phyloP scores from a whole-genome alignment of 2,329 filamentous ascomycete species.

The Neopestalotiopsis rosae region DNA sequence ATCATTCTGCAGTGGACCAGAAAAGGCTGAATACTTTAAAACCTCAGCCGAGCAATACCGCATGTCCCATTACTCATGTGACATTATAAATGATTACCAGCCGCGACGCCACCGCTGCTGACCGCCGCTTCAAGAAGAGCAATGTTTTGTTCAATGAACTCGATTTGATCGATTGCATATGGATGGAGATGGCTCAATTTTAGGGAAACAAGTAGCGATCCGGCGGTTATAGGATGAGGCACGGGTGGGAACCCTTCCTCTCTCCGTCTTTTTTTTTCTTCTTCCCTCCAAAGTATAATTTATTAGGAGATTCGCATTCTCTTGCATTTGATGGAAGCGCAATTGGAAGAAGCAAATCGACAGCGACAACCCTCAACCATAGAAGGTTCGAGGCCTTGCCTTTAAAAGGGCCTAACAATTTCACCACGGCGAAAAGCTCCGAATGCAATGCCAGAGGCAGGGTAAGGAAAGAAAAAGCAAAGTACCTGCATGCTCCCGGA shows the following conservation, averaged over 20 bases:
- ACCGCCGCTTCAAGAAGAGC: background rate
- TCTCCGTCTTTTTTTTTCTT: background rate
- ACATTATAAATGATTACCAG: background rate
- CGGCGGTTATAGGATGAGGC: background rate
- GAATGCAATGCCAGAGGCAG: background rate
- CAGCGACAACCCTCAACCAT: background rate
- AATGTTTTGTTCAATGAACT: background rate
- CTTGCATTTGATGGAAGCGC: background rate
- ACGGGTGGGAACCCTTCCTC: background rate
- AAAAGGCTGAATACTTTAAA: background rate
- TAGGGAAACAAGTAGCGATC: too few relatives aligned
- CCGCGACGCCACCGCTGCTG: background rate
- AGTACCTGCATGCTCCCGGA: too few relatives aligned
- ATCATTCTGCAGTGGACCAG: background rate
- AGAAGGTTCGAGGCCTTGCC: background rate
- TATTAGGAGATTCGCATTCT: background rate
- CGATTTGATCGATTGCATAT: background rate
- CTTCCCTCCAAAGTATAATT: background rate
- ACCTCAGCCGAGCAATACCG: background rate
- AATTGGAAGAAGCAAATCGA: background rate
- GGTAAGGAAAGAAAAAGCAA: too few relatives aligned
- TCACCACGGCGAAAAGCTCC: background rate
- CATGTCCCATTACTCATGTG: background rate
- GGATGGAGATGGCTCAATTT: background rate
- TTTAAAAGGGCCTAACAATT: too few relatives aligned